Evolutionary conservation across 192 early-diverging fungal species (phyloP).

Genomic region (Rhizoclosmatium globosum): DNA sequence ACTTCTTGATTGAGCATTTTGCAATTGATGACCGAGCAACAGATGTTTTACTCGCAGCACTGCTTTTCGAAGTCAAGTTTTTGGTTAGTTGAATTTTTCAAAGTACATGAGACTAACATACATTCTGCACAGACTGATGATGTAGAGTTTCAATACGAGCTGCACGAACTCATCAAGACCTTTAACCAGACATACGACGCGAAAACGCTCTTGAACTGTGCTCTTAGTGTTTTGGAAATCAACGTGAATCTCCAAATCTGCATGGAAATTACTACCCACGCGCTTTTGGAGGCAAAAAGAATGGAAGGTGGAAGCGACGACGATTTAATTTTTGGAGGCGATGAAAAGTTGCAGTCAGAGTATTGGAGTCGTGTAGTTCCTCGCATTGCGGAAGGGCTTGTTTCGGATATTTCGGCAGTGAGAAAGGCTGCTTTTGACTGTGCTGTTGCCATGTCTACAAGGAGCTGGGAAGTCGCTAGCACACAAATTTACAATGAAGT

Average conservation of each 20-base stretch:
- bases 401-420: constrained; percentile 1
- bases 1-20: constrained; percentile 9
- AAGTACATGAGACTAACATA: not conserved
- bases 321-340: constrained; percentile 4
- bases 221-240: not conserved
- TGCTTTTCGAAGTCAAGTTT: not conserved
- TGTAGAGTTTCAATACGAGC: constrained; percentile 14
- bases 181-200: constrained; percentile 15
- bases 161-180: not conserved
- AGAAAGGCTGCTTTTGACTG: constrained; percentile 34
- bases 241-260: not conserved
- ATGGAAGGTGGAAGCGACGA: constrained; percentile 2
- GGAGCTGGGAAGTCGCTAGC: not conserved
- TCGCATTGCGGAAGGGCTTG: constrained; percentile 23
- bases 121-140: not conserved
- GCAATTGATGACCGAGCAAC: not conserved
- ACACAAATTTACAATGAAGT: constrained; percentile 14
- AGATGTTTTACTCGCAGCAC: constrained; percentile 1
- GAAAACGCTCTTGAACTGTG: not conserved
- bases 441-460: constrained; percentile 15
- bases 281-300: not conserved
- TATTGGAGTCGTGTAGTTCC: constrained; percentile 11
- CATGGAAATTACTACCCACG: constrained; percentile 12
- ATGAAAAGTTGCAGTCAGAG: not conserved
- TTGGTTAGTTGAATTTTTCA: not conserved